Evolutionary conservation across 208 protist genomes (phyloP), one percentile per base, ranked within the genome.

Genomic region (Leishmania lainsoni): DNA sequence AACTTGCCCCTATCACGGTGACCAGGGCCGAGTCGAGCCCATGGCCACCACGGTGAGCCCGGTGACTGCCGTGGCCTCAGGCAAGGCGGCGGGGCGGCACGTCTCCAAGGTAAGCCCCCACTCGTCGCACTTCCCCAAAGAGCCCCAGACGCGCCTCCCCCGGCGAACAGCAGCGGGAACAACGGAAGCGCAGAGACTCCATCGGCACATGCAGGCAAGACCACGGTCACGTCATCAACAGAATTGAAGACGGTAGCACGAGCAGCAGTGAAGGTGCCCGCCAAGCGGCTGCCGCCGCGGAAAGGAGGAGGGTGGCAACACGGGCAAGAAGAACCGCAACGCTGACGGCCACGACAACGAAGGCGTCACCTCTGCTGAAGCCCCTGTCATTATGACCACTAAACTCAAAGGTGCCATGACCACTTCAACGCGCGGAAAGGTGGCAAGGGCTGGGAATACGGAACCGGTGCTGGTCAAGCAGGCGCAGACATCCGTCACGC

Each of bases 1-100:
- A 45, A 4, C 42, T 5, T 16, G 8, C 69, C 45, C 45, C 69
- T 35, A 52, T 54, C 45, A 45, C 42, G 69, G 69, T 26, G 45
- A 22, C 45, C 20, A 54, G 10, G 5, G 48, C 26, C 48, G 45
- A 74, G n/a, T 5, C 29, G 26, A 58, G 70, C 14, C 14, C 70
- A 75, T 58, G 70, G 32, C 70, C 42, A 4, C 45, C n/a, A 75
- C 70, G 48, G 48, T 59, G 48, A 58, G 70, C 70, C 20, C 48
- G 49, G 70, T n/a, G 10, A 48, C 42, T 32, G 70, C 68, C 29
- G 68, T 58, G 48, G 72, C 51, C 29, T 32, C 72, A 56, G 29
- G 72, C 5, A 56, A 61, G 29, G n/a, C 12, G n/a, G 51, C 72
- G 0, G 29, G 4, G n/a, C 48, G 16, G 49, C 29, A 4, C 16